These are phyloP conservation scores for Helenozyma baotianmanensis DNA, from an alignment of 805 yeast species.

Conservation along the genomic window DNA sequence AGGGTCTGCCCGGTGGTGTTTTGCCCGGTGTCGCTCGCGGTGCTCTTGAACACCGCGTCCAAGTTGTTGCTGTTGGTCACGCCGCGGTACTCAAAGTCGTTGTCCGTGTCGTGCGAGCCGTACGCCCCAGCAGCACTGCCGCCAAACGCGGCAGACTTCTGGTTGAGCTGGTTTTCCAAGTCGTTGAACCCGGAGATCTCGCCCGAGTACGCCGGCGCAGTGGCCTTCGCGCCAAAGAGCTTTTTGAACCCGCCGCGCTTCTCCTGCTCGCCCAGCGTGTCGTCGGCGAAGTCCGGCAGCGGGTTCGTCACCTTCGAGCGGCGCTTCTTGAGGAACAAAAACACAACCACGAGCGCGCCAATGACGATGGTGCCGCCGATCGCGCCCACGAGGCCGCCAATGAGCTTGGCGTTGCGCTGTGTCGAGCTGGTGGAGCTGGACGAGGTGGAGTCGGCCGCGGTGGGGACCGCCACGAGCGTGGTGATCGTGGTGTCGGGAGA, in stretches of 20 bases:
- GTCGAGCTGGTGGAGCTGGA: constrained; percentile 6
- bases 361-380: constrained; percentile 43
- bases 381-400: constrained; percentile 44
- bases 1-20: constrained; percentile 10
- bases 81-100: constrained; percentile 40
- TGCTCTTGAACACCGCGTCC: constrained; percentile 31
- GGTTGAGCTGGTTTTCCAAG: constrained; percentile 23
- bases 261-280: constrained; percentile 17
- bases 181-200: constrained; percentile 20
- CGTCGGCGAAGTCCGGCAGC: constrained; percentile 41
- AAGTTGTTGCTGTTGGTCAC: constrained; percentile 40
- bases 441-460: constrained; percentile 20
- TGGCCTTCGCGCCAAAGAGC: constrained; percentile 25
- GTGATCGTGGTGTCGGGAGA: constrained; percentile 36
- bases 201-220: constrained; percentile 13
- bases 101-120: constrained; percentile 13
- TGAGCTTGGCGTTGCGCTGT: constrained; percentile 24
- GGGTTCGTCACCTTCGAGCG: constrained; percentile 32
- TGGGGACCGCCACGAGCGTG: constrained; percentile 35
- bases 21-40: constrained; percentile 7
- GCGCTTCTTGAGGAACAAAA: constrained; percentile 31
- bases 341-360: constrained; percentile 31
- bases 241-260: constrained; percentile 23
- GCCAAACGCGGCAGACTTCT: constrained; percentile 12
- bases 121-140: constrained; percentile 3